phyloP scores from a whole-genome alignment of 257 asterid genomes.

The Cynanchum wilfordii region DNA sequence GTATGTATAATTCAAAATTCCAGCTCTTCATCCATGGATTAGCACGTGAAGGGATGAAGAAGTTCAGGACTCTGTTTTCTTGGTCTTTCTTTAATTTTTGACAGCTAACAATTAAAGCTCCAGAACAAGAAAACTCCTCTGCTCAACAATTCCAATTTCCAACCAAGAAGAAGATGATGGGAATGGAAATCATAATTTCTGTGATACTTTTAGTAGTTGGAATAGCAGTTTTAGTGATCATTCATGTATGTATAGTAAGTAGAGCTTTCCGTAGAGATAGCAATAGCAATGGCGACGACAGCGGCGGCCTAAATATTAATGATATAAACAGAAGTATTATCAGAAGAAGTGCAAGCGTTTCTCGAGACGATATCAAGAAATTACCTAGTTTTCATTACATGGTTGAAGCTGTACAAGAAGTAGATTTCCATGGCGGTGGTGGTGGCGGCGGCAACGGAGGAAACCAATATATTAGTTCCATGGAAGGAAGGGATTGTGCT shows the following conservation, averaged over 20 bases:
- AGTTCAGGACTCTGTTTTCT: neutral
- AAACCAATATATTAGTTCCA: neutral
- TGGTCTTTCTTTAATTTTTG: neutral
- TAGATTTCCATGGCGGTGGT: constrained; percentile 6
- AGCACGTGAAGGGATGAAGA: neutral
- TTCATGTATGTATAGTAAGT: constrained; percentile 59
- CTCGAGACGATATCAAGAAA: constrained; percentile 41
- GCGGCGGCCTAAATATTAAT: neutral
- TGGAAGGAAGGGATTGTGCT: constrained; percentile 45
- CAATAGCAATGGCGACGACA: neutral
- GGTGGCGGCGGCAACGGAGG: neutral
- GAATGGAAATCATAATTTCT: constrained; percentile 42
- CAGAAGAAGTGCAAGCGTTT: constrained; percentile 31
- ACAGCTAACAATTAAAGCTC: neutral
- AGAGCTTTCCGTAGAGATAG: constrained; percentile 37
- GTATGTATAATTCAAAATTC: neutral
- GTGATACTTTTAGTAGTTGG: constrained; percentile 39
- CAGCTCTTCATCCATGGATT: constrained; percentile 6
- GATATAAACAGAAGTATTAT: constrained; percentile 7
- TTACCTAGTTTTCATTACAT: constrained; percentile 51
- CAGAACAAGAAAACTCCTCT: neutral
- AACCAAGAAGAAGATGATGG: constrained; percentile 21
- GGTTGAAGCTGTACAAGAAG: constrained; percentile 25
- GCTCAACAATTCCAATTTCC: neutral
- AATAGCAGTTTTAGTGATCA: constrained; percentile 31